Percentiles rank a stretch among this genome's conserved stretches.
phyloP scores from a whole-genome alignment of 345 rosid species.

The Eucalyptus guilfoylei region DNA sequence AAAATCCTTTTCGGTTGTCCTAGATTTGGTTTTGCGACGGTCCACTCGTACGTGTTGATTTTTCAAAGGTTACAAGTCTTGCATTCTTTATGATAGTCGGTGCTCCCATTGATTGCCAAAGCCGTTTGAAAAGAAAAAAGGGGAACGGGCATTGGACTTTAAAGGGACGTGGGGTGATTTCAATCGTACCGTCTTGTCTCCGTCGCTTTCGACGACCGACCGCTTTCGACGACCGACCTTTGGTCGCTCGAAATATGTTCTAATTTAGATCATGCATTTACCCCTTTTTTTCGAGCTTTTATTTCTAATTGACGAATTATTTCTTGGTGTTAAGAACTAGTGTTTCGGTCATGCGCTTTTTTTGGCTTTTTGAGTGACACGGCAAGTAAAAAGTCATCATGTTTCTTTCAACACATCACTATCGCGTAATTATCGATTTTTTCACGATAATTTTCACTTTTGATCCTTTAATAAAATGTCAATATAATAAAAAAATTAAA shows the following conservation, averaged over 20 bases:
- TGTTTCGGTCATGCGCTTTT: background rate
- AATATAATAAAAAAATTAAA: no score
- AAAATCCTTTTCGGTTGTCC: background rate
- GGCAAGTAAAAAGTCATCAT: background rate
- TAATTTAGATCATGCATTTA: background rate
- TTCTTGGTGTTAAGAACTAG: background rate
- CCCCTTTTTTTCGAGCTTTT: background rate
- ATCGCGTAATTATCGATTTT: rapidly evolving
- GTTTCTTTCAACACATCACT: no score
- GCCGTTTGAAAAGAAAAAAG: background rate
- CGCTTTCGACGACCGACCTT: background rate
- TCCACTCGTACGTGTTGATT: background rate
- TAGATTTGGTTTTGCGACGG: background rate
- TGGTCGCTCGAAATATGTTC: background rate
- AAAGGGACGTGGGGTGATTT: background rate
- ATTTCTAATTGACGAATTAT: background rate
- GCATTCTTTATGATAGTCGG: background rate
- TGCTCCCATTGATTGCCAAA: background rate
- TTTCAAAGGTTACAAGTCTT: background rate
- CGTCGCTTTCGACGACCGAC: background rate
- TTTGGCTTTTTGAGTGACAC: background rate
- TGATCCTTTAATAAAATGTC: background rate
- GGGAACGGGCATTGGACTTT: background rate
- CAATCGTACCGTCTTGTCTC: background rate
- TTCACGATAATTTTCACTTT: background rate